These are phyloP conservation scores for Colletotrichum sp. DNA, from an alignment of 2,329 filamentous ascomycete species.

Conservation along the genomic window DNA sequence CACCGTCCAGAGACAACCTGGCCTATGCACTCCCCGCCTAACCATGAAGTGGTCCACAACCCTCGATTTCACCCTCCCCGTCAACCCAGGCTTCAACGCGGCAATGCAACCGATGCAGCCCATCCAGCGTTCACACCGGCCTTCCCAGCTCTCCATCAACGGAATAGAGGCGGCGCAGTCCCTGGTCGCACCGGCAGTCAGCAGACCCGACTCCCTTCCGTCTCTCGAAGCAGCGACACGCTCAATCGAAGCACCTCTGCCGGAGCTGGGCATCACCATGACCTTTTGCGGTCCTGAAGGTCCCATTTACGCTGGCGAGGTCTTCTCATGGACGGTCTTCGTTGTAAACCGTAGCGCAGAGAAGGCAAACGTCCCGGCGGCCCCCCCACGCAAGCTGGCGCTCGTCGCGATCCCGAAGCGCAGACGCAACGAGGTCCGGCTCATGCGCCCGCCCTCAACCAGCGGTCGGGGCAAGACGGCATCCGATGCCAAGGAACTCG, in stretches of 20 bases:
- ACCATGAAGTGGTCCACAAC: conserved; percentile 71
- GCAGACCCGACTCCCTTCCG: conserved; percentile 65
- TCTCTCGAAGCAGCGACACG: conserved; percentile 59
- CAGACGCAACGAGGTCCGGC: conserved; percentile 60
- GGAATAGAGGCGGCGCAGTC: conserved; percentile 57
- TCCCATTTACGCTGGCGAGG: conserved; percentile 65
- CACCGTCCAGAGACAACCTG: conserved; percentile 60
- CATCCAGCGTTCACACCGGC: conserved; percentile 67
- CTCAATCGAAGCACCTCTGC: conserved; percentile 50
- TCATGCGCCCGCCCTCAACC: conserved; percentile 59
- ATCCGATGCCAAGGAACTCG: conserved; percentile 42
- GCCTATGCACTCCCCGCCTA: conserved; percentile 64
- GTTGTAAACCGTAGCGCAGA: conserved; percentile 73
- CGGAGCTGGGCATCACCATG: conserved; percentile 75
- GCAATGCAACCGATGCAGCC: conserved; percentile 59
- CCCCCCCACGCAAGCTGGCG: conserved; percentile 68
- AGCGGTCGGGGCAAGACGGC: conserved; percentile 34
- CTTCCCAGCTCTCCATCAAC: conserved; percentile 68
- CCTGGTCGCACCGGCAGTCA: conserved; percentile 62
- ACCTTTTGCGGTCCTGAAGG: conserved; percentile 69
- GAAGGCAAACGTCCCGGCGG: conserved; percentile 33
- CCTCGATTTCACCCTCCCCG: conserved; percentile 71
- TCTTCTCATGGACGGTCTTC: conserved; percentile 76
- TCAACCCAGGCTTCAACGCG: conserved; percentile 67
- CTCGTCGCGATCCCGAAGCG: conserved; percentile 71